phyloP scores from a whole-genome alignment of 2,329 filamentous ascomycete species.

The Torrubiellomyces zombiae region DNA sequence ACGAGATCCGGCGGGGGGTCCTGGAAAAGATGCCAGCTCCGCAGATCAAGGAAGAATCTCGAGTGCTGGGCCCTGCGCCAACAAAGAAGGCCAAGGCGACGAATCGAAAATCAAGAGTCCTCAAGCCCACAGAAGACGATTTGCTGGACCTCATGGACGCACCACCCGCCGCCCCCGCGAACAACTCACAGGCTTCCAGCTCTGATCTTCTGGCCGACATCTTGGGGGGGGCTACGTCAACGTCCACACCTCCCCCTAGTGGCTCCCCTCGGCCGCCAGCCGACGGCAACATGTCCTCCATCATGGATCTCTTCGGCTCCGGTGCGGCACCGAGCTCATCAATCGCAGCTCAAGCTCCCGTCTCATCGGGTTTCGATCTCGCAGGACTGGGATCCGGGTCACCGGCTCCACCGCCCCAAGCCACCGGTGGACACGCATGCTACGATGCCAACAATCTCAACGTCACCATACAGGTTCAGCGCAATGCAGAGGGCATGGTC shows the following conservation, averaged over 20 bases:
- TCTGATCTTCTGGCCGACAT: slow-evolving; percentile 86
- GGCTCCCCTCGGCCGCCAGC: slow-evolving; percentile 30
- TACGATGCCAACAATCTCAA: slow-evolving; percentile 78
- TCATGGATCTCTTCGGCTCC: slow-evolving; percentile 75
- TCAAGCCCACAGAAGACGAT: slow-evolving; percentile 80
- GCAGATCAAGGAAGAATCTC: slow-evolving; percentile 88
- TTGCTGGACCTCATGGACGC: slow-evolving; percentile 82
- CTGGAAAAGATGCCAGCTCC: slow-evolving; percentile 96
- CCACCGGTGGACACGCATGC: slow-evolving; percentile 45
- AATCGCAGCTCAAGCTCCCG: slow-evolving; percentile 15
- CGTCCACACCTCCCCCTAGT: slow-evolving; percentile 23
- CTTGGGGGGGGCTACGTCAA: slow-evolving; percentile 48
- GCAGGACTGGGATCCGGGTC: slow-evolving; percentile 32
- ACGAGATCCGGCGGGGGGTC: slow-evolving; percentile 74
- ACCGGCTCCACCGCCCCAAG: slow-evolving; percentile 23
- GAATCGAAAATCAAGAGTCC: slow-evolving; percentile 58
- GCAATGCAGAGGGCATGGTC: slow-evolving; percentile 61
- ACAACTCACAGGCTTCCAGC: slow-evolving; percentile 45
- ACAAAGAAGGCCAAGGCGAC: slow-evolving; percentile 48
- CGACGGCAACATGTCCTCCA: slow-evolving; percentile 46
- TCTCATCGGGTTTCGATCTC: slow-evolving; percentile 29
- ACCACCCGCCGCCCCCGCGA: slow-evolving; percentile 36
- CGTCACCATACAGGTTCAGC: slow-evolving; percentile 69
- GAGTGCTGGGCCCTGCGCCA: slow-evolving; percentile 69
- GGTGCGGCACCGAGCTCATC: slow-evolving; percentile 23